Evolutionary conservation across 1,284 basidiomycete genomes (phyloP).

Genomic region (Malassezia sp.): DNA sequence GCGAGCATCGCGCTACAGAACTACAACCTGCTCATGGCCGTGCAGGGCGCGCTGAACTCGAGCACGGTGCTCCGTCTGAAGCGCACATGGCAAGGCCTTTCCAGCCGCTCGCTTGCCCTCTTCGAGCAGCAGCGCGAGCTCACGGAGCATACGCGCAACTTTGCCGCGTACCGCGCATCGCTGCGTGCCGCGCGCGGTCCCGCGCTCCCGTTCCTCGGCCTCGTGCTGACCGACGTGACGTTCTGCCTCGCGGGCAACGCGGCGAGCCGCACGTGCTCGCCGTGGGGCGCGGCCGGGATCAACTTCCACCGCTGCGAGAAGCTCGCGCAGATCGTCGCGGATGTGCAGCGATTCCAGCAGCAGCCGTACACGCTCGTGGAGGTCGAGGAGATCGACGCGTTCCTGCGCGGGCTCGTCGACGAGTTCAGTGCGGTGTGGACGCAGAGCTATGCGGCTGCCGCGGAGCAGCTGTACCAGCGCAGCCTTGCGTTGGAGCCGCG

Average conservation of each 20-base stretch:
- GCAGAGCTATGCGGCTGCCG: slow-evolving; percentile 23
- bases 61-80: slow-evolving; percentile 45
- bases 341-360: slow-evolving; percentile 86
- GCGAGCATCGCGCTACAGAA: slow-evolving; percentile 47
- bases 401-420: slow-evolving; percentile 49
- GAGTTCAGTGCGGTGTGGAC: slow-evolving; percentile 17
- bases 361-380: slow-evolving; percentile 63
- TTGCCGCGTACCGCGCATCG: slow-evolving; percentile 75
- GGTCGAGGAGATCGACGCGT: slow-evolving; percentile 71
- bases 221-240: slow-evolving; percentile 81
- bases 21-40: slow-evolving; percentile 49
- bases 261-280: slow-evolving; percentile 62
- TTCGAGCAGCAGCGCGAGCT: slow-evolving; percentile 70
- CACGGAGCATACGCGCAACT: slow-evolving; percentile 81
- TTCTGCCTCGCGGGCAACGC: slow-evolving; percentile 93
- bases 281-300: slow-evolving; percentile 60
- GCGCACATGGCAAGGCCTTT: slow-evolving; percentile 57
- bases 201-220: slow-evolving; percentile 51
- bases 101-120: slow-evolving; percentile 68
- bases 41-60: slow-evolving; percentile 48
- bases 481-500: slow-evolving; percentile 43
- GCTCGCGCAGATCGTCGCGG: slow-evolving; percentile 49
- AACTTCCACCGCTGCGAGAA: slow-evolving; percentile 67
- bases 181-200: slow-evolving; percentile 48
- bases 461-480: slow-evolving; percentile 40